Evolutionary conservation across 495 filamentous ascomycete genomes (phyloP), one percentile per base, ranked within the genome.

Genomic region (Endocarpon pusillum): DNA sequence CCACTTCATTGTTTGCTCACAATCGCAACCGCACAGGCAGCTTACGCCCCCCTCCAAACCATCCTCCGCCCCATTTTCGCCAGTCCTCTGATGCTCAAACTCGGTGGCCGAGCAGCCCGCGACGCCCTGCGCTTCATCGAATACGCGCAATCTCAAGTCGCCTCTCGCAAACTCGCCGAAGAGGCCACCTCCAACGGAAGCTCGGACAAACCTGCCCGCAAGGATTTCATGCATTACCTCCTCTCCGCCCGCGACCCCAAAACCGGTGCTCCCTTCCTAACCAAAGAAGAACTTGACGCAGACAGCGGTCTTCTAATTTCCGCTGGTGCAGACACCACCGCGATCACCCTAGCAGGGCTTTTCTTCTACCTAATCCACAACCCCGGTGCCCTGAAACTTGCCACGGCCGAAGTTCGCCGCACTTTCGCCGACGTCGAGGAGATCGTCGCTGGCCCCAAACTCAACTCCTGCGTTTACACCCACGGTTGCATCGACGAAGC

Each of bases 301-400:
- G 28, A 31, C 7, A 15, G 12, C 5, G 5, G 5, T 4, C 7
- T 14, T 17, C 28, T 31, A 5, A 31, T 31, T 17, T 4, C 19
- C 12, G 62, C 63, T 35, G 71, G 71, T 19, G 65, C 66, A 8
- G 75, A 80, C 45, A 79, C 75, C 1, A 75, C 69, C 1, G 67
- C 69, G 9, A 73, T 66, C 3, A 64, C 71, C n/a, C 66, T 83
- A 50, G 60, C 69, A 17, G 65, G 63, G 0, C 64, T 67, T 1
- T 51, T 83, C 30, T 81, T 77, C 61, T 77, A 80, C 53, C 63
- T 85, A 10, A 54, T 64, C 8, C 69, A 69, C 34, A 67, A 75
- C 48, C 60, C 60, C 0, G 21, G 37, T 1, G 54, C 60, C n/a
- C 56, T 75, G 21, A 20, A 12, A n/a, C 36, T 33, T 11, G 24